Conservation (phyloP, 768 basidiomycete species). For the Mrakia gelida region DNA sequence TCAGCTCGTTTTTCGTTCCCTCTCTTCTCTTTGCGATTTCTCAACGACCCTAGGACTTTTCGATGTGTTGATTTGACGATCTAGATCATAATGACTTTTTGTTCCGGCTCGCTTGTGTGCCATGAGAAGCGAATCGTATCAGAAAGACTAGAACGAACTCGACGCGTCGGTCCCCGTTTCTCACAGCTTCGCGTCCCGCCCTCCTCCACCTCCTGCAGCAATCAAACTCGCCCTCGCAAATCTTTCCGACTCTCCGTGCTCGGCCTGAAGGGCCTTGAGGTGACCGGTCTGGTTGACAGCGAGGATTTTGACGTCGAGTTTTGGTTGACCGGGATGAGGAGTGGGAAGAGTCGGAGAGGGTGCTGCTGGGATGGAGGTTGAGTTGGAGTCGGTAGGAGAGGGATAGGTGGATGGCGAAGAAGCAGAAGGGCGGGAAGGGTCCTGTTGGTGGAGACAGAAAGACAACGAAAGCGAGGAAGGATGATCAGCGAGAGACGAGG, state of each 20-base stretch:
- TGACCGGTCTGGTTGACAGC: slow-evolving; percentile 44
- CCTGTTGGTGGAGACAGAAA: background rate
- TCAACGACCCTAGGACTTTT: too few relatives aligned
- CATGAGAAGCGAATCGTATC: too few relatives aligned
- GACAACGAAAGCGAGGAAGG: background rate
- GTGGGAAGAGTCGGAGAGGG: background rate
- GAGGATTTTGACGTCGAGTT: slow-evolving; percentile 39
- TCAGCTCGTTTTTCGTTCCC: too few relatives aligned
- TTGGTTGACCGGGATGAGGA: background rate
- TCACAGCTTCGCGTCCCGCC: too few relatives aligned
- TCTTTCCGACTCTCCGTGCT: slow-evolving; percentile 56
- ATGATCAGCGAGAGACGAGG: too few relatives aligned
- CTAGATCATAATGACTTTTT: too few relatives aligned
- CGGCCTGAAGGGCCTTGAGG: slow-evolving; percentile 52
- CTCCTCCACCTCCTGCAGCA: background rate
- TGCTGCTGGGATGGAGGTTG: slow-evolving; percentile 16
- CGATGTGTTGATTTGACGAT: too few relatives aligned
- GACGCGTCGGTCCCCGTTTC: too few relatives aligned
- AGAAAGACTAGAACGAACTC: too few relatives aligned
- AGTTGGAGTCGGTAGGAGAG: background rate
- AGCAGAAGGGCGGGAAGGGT: background rate
- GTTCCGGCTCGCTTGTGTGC: too few relatives aligned
- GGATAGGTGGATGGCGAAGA: background rate
- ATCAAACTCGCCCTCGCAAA: slow-evolving; percentile 50
- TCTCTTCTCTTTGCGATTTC: too few relatives aligned